phyloP scores from a whole-genome alignment of 2,329 filamentous ascomycete species.

The Ceratocystis papillata region DNA sequence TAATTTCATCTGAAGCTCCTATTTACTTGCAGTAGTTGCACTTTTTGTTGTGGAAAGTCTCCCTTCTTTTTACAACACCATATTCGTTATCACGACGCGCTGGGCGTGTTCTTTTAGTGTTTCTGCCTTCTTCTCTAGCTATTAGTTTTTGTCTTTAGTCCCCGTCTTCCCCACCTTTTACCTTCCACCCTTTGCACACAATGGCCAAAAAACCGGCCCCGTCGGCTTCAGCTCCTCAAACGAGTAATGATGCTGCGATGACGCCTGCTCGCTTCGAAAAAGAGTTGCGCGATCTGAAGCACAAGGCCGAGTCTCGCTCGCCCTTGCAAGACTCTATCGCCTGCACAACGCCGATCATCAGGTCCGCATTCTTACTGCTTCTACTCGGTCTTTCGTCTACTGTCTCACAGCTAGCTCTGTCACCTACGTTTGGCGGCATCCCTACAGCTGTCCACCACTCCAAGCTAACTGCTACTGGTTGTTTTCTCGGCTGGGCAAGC shows the following conservation, averaged over 20 bases:
- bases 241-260: conserved; percentile 30
- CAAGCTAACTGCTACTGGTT: conserved; percentile 52
- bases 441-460: conserved; percentile 63
- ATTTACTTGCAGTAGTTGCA: conserved; percentile 8
- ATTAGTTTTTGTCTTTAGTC: not conserved
- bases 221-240: conserved; percentile 14
- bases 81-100: conserved; percentile 1
- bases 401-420: conserved; percentile 63
- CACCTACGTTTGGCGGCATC: conserved; percentile 80
- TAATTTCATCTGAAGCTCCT: conserved; percentile 2
- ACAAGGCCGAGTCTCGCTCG: conserved; percentile 34
- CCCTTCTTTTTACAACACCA: not conserved
- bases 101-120: not conserved
- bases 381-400: conserved; percentile 55
- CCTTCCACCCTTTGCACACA: conserved; percentile 11
- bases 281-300: conserved; percentile 43
- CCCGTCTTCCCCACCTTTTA: not conserved
- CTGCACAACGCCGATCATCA: conserved; percentile 31
- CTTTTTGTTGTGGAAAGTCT: not conserved
- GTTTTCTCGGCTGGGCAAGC: conserved; percentile 60
- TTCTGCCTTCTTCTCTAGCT: not conserved
- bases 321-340: conserved; percentile 30
- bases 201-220: conserved; percentile 18
- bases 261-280: conserved; percentile 44
- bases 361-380: conserved; percentile 34